phyloP scores from a whole-genome alignment of 768 basidiomycete species.

The Fomitopsis pulvina region DNA sequence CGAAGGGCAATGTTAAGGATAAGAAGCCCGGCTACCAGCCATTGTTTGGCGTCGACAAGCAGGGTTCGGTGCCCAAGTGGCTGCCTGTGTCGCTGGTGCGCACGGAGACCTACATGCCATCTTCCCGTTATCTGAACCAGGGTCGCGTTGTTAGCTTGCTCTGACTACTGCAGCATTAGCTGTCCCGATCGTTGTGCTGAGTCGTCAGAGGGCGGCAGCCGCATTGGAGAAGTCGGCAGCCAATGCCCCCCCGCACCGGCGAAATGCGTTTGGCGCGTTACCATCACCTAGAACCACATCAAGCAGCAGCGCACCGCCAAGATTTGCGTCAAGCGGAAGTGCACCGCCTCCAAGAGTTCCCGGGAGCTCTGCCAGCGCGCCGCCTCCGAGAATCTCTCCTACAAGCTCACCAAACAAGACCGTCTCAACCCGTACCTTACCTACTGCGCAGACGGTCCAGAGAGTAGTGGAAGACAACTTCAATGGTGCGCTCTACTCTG shows the following conservation, averaged over 20 bases:
- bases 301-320: not conserved
- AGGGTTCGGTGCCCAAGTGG: slow-evolving; percentile 22
- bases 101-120: too few species aligned
- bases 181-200: slow-evolving; percentile 24
- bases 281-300: too few species aligned
- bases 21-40: not conserved
- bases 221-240: slow-evolving; percentile 10
- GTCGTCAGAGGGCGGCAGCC: slow-evolving; percentile 17
- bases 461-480: slow-evolving; percentile 26
- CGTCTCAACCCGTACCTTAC: too few species aligned
- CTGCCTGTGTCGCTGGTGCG: slow-evolving; percentile 25
- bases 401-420: not conserved
- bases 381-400: slow-evolving; percentile 1
- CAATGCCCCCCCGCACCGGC: slow-evolving; percentile 15
- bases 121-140: not conserved
- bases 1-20: too few species aligned
- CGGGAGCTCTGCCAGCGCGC: slow-evolving; percentile 3
- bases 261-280: too few species aligned
- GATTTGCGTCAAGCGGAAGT: not conserved
- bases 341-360: not conserved
- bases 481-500: slow-evolving; percentile 46
- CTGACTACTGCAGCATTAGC: slow-evolving; percentile 26
- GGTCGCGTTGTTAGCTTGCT: slow-evolving; percentile 18
- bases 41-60: not conserved
- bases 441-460: not conserved